Percentiles rank a stretch among this genome's conserved stretches.
These are phyloP conservation scores for Colletotrichum coccodes DNA, from an alignment of 2,329 filamentous ascomycete species.

Conservation along the genomic window DNA sequence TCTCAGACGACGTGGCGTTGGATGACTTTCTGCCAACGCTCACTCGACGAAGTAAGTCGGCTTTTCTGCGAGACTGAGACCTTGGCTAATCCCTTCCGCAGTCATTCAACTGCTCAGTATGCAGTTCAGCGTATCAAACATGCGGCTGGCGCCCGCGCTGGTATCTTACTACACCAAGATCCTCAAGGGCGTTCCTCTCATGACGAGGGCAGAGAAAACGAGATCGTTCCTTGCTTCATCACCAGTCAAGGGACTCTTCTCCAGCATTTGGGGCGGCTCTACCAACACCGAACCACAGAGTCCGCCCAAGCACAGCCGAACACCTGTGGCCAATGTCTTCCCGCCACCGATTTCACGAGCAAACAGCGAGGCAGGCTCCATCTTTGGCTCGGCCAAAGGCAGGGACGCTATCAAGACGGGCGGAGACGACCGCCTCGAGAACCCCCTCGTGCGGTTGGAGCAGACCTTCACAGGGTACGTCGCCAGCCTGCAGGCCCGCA, in stretches of 20 bases:
- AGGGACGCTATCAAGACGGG: constrained; percentile 54
- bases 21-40: constrained; percentile 81
- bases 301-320: constrained; percentile 52
- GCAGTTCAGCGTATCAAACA: constrained; percentile 76
- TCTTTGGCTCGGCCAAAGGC: constrained; percentile 65
- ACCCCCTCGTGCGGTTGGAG: constrained; percentile 79
- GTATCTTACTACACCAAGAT: constrained; percentile 83
- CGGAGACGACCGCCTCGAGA: constrained; percentile 67
- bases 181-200: constrained; percentile 74
- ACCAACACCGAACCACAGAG: constrained; percentile 53
- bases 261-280: constrained; percentile 78
- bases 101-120: constrained; percentile 78
- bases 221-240: constrained; percentile 81
- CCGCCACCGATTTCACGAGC: constrained; percentile 49
- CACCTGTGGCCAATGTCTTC: constrained; percentile 50
- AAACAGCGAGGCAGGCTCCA: constrained; percentile 59
- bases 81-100: constrained; percentile 52
- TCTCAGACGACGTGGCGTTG: constrained; percentile 77
- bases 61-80: not conserved
- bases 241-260: constrained; percentile 84
- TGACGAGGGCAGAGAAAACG: constrained; percentile 71
- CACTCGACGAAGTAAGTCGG: constrained; percentile 73
- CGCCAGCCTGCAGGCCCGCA: constrained; percentile 83
- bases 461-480: constrained; percentile 88
- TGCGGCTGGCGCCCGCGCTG: constrained; percentile 71